These are phyloP conservation scores for Termitomyces bulborhizus DNA, from an alignment of 768 basidiomycete genomes.

Conservation along the genomic window DNA sequence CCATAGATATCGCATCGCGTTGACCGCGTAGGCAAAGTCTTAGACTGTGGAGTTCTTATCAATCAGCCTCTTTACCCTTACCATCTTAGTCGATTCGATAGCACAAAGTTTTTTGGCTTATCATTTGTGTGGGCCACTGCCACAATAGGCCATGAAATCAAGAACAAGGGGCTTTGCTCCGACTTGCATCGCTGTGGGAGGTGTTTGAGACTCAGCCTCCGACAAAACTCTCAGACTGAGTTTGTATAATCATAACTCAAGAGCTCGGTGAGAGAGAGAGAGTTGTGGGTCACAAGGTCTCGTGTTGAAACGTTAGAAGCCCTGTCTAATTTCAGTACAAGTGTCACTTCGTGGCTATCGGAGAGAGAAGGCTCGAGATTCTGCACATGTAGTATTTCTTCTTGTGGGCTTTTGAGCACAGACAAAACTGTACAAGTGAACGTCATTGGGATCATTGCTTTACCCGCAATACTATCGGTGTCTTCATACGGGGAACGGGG, in stretches of 20 bases:
- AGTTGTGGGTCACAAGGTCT: constrained; percentile 11
- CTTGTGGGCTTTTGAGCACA: not conserved
- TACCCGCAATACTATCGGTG: not conserved
- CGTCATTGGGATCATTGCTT: not conserved
- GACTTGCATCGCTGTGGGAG: not conserved
- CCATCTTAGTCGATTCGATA: constrained; percentile 2
- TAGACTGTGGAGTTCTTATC: not conserved
- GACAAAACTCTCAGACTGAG: constrained; percentile 9
- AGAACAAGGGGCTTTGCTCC: constrained; percentile 5
- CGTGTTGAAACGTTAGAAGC: constrained; percentile 13
- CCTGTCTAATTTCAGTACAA: constrained; percentile 1
- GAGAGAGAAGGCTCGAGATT: not conserved
- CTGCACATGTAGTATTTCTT: not conserved
- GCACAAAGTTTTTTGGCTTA: not conserved
- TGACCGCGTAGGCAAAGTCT: not conserved
- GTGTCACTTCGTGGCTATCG: constrained; percentile 3
- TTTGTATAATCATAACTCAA: not conserved
- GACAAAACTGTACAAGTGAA: not conserved
- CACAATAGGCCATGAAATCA: not conserved
- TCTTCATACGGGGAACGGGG: not conserved
- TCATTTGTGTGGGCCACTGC: constrained; percentile 10
- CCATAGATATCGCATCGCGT: not conserved
- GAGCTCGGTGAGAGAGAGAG: not conserved
- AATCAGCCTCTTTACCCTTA: constrained; percentile 3
- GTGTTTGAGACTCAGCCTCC: not conserved